Percentiles rank a stretch among this genome's conserved stretches.
These are phyloP conservation scores for Macrolepiota albuminosa DNA, from an alignment of 768 basidiomycete species.

Conservation along the genomic window DNA sequence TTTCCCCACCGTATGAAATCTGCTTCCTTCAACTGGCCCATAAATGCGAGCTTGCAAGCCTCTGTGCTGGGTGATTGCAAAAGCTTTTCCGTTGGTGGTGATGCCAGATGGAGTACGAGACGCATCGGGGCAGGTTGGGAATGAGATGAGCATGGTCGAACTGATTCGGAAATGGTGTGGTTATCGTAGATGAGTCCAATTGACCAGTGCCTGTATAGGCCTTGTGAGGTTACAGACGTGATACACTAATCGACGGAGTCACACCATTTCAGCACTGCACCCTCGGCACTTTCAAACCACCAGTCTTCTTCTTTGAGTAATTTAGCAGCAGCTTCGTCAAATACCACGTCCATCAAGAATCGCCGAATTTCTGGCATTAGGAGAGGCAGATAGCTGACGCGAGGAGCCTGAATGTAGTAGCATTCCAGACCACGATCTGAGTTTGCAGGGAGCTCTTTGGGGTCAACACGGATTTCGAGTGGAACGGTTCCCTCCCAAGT, in stretches of 20 bases:
- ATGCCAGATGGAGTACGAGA: slow-evolving; percentile 82
- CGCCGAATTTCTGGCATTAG: slow-evolving; percentile 84
- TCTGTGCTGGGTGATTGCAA: slow-evolving; percentile 78
- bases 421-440: slow-evolving; percentile 86
- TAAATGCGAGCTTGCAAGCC: slow-evolving; percentile 88
- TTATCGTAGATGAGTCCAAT: slow-evolving; percentile 92
- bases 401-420: slow-evolving; percentile 87
- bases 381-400: slow-evolving; percentile 91
- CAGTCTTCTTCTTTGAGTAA: slow-evolving; percentile 83
- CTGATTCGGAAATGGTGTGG: slow-evolving; percentile 59
- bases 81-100: slow-evolving; percentile 83
- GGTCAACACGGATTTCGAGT: slow-evolving; percentile 83
- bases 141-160: slow-evolving; percentile 43
- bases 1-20: slow-evolving; percentile 98
- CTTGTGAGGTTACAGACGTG: slow-evolving; percentile 6
- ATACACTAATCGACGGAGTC: slow-evolving; percentile 20
- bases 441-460: slow-evolving; percentile 85
- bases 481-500: slow-evolving; percentile 92
- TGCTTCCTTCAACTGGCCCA: slow-evolving; percentile 94
- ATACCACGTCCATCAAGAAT: slow-evolving; percentile 88
- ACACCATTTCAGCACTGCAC: slow-evolving; percentile 82
- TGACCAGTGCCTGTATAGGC: slow-evolving; percentile 87
- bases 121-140: slow-evolving; percentile 53
- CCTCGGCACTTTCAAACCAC: slow-evolving; percentile 95
- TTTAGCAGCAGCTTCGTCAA: slow-evolving; percentile 80